Evolutionary conservation across 2,329 filamentous ascomycete species (phyloP).

Genomic region (Stemphylium beticola): DNA sequence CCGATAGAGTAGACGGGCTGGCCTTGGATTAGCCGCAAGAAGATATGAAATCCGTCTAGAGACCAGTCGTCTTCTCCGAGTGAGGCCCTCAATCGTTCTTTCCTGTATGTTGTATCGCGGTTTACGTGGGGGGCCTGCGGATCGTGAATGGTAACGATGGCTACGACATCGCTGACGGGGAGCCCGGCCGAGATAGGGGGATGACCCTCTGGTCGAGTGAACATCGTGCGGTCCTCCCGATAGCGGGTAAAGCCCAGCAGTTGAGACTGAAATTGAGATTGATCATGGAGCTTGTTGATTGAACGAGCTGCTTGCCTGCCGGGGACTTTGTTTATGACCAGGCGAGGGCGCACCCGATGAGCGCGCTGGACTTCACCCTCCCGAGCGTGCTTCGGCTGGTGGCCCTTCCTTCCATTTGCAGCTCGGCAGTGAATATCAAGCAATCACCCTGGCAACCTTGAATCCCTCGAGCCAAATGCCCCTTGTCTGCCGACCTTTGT

Average conservation of each 20-base stretch:
- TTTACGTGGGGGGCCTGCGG: constrained; percentile 12
- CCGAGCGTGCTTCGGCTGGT: no score
- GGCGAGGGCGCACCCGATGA: no score
- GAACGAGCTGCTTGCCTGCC: no score
- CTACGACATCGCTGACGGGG: constrained; percentile 10
- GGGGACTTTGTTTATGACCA: no score
- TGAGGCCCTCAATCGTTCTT: background rate
- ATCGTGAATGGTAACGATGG: constrained; percentile 18
- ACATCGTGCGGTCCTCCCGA: no score
- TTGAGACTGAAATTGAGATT: no score
- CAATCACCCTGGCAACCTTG: background rate
- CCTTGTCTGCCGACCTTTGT: background rate
- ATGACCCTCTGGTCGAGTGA: background rate
- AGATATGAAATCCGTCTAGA: constrained; percentile 14
- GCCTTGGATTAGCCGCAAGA: constrained; percentile 4
- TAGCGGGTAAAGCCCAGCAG: no score
- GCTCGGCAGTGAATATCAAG: no score
- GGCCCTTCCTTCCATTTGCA: no score
- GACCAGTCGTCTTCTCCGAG: background rate
- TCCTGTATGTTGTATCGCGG: constrained; percentile 2
- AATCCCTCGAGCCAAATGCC: background rate
- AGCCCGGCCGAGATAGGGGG: constrained; percentile 13
- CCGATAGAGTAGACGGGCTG: constrained; percentile 17
- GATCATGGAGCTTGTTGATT: no score
- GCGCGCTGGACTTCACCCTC: no score